A percentile compares a stretch with the other conserved stretches of the same genome.
These are phyloP conservation scores for Chrysoporthe austroafricana DNA, from an alignment of 2,329 filamentous ascomycete species.

Conservation along the genomic window DNA sequence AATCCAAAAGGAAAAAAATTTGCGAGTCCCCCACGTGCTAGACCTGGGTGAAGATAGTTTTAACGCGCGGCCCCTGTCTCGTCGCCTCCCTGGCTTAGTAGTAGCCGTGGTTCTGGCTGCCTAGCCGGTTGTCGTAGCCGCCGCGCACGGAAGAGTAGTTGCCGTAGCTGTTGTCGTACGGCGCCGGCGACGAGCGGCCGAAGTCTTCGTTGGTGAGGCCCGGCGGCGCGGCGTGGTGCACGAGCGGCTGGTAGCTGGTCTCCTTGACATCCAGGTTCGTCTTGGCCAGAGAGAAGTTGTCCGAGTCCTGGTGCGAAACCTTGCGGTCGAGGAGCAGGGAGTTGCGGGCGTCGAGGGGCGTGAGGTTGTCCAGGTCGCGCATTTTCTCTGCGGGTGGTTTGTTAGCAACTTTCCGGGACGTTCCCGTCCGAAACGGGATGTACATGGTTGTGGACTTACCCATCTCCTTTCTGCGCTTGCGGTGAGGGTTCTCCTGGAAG, in stretches of 20 bases:
- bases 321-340: slow-evolving; percentile 73
- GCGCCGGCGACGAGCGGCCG: slow-evolving; percentile 20
- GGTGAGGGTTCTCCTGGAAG: slow-evolving; percentile 87
- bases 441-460: slow-evolving; percentile 60
- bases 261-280: slow-evolving; percentile 42
- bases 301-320: slow-evolving; percentile 41
- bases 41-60: not conserved
- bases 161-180: slow-evolving; percentile 20
- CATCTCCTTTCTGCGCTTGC: slow-evolving; percentile 84
- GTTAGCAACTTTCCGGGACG: slow-evolving; percentile 34
- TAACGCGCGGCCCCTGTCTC: not conserved
- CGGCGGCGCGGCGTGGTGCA: slow-evolving; percentile 47
- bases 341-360: slow-evolving; percentile 84
- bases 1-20: too few species aligned
- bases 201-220: slow-evolving; percentile 28
- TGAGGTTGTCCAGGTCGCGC: slow-evolving; percentile 80
- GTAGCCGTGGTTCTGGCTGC: slow-evolving; percentile 17
- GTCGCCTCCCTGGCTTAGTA: slow-evolving; percentile 3
- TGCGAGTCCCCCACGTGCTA: not conserved
- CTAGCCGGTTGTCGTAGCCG: slow-evolving; percentile 17
- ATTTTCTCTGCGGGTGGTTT: slow-evolving; percentile 66
- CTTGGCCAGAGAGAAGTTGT: slow-evolving; percentile 49
- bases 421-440: not conserved
- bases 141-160: slow-evolving; percentile 16
- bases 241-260: slow-evolving; percentile 34